Base-by-base conservation (phyloP, 257 asterid genomes). In the Lithospermum erythrorhizon region DNA sequence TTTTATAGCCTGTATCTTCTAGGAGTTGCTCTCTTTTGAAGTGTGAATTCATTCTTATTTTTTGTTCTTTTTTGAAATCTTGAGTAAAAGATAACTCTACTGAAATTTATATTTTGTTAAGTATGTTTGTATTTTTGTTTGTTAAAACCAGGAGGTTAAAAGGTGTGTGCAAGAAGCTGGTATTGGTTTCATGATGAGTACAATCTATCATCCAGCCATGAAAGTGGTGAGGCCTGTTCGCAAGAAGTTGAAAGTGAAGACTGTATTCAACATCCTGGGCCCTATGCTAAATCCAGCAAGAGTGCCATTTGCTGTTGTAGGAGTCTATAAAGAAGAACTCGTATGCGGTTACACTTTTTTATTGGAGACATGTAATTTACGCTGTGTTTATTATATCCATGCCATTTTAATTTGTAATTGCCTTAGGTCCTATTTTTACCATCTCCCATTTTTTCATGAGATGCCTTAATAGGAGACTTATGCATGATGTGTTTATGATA, bases 161-260 rank as follows among this genome's bases (percentile, higher is more conserved):
- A 73, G 64, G 65, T 86, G 95, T 13, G 76, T 86, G 56, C 70
- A 67, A 66, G 83, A 78, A 75, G 90, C 76, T 11, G 91, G 94
- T 60, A 89, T 89, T 9, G 94, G 97, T 61, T 89, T 89, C 63
- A 86, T 86, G 95, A 86, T 89, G 95, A 76, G 95, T 29, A 91
- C 97, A 25, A 72, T 73, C 67, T 86, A 86, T 67, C 97, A 89
- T 73, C 95, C 95, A 0, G 94, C 91, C 6, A 89, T 86, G 94
- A 82, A 79, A 77, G 76, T 75, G 13, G 89, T 89, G 66, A 80
- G 82, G 67, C 91, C 97, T 7, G 84, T 89, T 32, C 82, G 95
- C 67, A 82, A 72, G 76, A 87, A 82, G 80, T 87, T 89, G 48
- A 73, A 78, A 69, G 81, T 89, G 21, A 86, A 86, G 77, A 89